A percentile compares a stretch with the other conserved stretches of the same genome.
Evolutionary conservation across 75 land plant genomes (phyloP).

Genomic region (Pinus taeda): DNA sequence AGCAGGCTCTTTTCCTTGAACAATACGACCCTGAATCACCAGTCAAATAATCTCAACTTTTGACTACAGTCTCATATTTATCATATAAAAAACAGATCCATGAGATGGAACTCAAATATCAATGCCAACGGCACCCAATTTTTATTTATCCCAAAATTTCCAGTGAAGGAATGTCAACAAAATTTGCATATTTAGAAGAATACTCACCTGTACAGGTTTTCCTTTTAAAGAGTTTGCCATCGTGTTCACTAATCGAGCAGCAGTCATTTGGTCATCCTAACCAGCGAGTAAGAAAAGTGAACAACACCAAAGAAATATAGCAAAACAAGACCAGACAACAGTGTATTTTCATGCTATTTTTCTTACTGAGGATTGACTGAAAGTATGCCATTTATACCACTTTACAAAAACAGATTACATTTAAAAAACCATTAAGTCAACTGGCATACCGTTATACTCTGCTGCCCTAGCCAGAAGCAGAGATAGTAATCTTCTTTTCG

Average conservation of each 20-base stretch:
- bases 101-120: not conserved
- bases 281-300: not conserved
- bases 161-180: not conserved
- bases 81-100: not conserved
- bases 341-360: not conserved
- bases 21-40: conserved; percentile 67
- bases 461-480: conserved; percentile 87
- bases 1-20: conserved; percentile 95
- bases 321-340: not conserved
- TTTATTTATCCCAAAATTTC: not conserved
- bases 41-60: conserved; percentile 1
- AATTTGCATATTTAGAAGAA: conserved; percentile 8
- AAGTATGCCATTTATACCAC: not conserved
- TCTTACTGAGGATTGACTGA: not conserved
- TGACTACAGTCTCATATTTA: not conserved
- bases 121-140: not conserved
- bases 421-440: not conserved
- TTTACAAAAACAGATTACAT: not conserved
- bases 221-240: conserved; percentile 81
- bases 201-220: conserved; percentile 77
- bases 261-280: conserved; percentile 79
- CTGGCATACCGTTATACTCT: conserved; percentile 60
- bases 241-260: conserved; percentile 49
- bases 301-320: conserved; percentile 1
- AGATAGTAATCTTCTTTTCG: conserved; percentile 85